These are phyloP conservation scores for Boletus eberwhitei DNA, from an alignment of 768 basidiomycete species.

Conservation along the genomic window DNA sequence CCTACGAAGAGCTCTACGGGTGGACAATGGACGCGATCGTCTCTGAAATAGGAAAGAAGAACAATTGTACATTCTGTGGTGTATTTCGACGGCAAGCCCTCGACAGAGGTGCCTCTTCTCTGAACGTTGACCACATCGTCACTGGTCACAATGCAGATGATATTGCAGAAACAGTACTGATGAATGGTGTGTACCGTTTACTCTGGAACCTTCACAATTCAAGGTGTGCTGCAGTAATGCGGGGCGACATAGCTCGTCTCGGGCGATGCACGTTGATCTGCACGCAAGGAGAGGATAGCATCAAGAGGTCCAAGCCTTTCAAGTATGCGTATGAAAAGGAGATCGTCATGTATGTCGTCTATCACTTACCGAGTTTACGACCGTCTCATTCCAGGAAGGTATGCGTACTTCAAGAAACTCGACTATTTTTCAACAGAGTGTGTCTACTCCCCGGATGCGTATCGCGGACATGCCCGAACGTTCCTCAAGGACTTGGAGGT, in stretches of 20 bases:
- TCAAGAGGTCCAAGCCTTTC: conserved; percentile 97
- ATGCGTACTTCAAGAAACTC: conserved; percentile 98
- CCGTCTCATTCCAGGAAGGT: conserved; percentile 51
- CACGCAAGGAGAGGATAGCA: conserved; percentile 94
- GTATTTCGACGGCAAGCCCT: conserved; percentile 96
- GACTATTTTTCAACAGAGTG: conserved; percentile 99
- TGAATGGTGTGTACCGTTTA: conserved; percentile 77
- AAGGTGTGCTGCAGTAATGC: conserved; percentile 68
- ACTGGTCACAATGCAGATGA: conserved; percentile 99
- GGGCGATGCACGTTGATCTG: conserved; percentile 93
- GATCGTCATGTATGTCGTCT: conserved; percentile 82
- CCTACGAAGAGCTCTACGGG: conserved; percentile 94
- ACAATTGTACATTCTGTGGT: conserved; percentile 99
- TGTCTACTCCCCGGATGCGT: conserved; percentile 98
- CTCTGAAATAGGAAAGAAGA: conserved; percentile 91
- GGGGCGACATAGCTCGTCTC: conserved; percentile 93
- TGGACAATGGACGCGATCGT: conserved; percentile 99
- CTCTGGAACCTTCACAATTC: not conserved
- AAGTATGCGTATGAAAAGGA: conserved; percentile 99
- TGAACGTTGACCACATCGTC: conserved; percentile 94
- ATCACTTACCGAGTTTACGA: not conserved
- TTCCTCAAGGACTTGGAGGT: conserved; percentile 96
- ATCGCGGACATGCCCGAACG: conserved; percentile 90
- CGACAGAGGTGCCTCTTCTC: conserved; percentile 85
- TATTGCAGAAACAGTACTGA: conserved; percentile 96